Base-by-base conservation (phyloP, 2,329 filamentous ascomycete genomes). In the Penicillium sclerotiorum region DNA sequence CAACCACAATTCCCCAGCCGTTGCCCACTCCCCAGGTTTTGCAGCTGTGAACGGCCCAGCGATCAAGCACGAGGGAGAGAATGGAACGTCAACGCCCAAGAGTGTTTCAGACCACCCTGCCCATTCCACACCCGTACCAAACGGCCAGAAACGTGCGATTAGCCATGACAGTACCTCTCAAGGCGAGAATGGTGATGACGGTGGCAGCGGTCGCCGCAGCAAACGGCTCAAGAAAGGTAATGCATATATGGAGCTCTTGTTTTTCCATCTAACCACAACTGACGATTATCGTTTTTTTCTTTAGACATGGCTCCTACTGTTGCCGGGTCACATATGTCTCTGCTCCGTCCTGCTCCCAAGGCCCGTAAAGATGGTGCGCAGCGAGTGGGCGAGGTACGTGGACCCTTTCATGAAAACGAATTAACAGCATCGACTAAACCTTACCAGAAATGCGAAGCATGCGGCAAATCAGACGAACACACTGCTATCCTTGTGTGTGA, bases 271-370 rank as follows among this genome's bases (percentile, higher is more conserved):
- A n/a, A n/a, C n/a, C n/a, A n/a, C 17, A 49, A 44, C 36, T 40
- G 15, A 25, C 21, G 4, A 27, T n/a, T 20, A 12, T 22, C 30
- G 48, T 23, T 33, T 27, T 25, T 7, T 38, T 47, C 50, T 37
- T 46, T 59, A 75, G 71, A 83, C 67, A 73, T 73, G 36, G 77
- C 80, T 17, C 67, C 93, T 36, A 96, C 90, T 27, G 90, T 99
- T 59, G 91, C 91, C 57, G 94, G 94, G 47, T 97, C 93, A 45
- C 91, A 97, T 73, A 97, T 97, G 91, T 94, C 90, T 53, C 84
- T 93, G 64, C 91, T 95, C 66, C 89, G 93, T 45, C 90, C 93
- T 21, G 86, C 86, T 13, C 72, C 75, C 8, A 89, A 75, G 45
- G 66, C 76, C 35, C 77, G 79, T 41, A 78, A 80, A 39, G 80